Percentiles rank a stretch among this genome's conserved stretches.
These are phyloP conservation scores for Dovyalis caffra DNA, from an alignment of 345 rosid genomes.

Conservation along the genomic window DNA sequence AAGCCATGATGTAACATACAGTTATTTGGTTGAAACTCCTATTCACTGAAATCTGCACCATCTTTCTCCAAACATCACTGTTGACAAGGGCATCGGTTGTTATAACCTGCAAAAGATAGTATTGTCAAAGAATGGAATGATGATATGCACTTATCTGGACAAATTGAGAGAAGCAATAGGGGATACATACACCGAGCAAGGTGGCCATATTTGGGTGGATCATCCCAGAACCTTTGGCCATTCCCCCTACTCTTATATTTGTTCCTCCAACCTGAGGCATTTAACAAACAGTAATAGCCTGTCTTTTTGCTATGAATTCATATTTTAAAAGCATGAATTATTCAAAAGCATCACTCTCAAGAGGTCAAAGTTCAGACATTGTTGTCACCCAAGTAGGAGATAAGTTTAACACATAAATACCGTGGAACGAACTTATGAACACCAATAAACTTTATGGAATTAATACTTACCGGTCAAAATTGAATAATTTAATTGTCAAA, in stretches of 20 bases:
- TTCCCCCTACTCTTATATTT: slow-evolving; percentile 75
- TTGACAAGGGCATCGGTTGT: slow-evolving; percentile 85
- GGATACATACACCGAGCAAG: slow-evolving; percentile 79
- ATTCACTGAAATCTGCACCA: slow-evolving; percentile 79
- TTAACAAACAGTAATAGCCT: slow-evolving; percentile 9
- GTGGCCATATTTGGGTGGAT: slow-evolving; percentile 99
- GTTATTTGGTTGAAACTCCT: slow-evolving; percentile 98
- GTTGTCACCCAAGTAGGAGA: background rate
- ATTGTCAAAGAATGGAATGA: slow-evolving; percentile 4
- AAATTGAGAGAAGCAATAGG: slow-evolving; percentile 16
- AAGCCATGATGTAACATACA: slow-evolving; percentile 43
- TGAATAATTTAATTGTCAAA: background rate
- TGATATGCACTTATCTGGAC: slow-evolving; percentile 9
- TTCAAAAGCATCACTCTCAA: background rate
- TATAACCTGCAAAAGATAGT: slow-evolving; percentile 60
- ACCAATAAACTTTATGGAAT: background rate
- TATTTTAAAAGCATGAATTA: slow-evolving; percentile 1
- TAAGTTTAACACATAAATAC: background rate
- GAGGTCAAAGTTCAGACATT: background rate
- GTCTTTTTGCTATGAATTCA: background rate
- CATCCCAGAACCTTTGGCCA: slow-evolving; percentile 99
- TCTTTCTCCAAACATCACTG: slow-evolving; percentile 87
- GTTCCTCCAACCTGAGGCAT: slow-evolving; percentile 70
- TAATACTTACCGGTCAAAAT: too few relatives aligned
- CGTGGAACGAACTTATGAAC: background rate